Conservation (phyloP, 2,329 filamentous ascomycete genomes). For the Aspergillus sp. region DNA sequence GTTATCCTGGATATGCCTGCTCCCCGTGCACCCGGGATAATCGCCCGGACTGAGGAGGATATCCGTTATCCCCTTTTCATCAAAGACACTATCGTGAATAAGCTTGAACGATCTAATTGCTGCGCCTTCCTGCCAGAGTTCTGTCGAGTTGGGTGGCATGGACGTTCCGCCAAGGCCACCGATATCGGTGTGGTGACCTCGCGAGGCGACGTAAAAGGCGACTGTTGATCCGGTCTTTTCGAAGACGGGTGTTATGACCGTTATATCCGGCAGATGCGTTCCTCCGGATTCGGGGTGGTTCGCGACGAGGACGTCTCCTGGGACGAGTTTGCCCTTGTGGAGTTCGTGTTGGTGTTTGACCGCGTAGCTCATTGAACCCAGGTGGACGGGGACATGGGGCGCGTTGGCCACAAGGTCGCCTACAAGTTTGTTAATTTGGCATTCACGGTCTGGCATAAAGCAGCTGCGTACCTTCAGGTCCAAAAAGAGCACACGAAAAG, state of each 20-base stretch:
- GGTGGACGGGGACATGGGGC: slow-evolving; percentile 80
- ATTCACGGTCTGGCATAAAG: no score
- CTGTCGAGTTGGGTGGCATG: slow-evolving; percentile 68
- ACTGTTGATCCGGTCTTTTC: slow-evolving; percentile 65
- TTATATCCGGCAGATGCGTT: slow-evolving; percentile 83
- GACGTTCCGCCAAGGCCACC: slow-evolving; percentile 80
- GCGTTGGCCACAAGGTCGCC: slow-evolving; percentile 69
- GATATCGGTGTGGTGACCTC: slow-evolving; percentile 83
- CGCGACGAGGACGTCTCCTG: slow-evolving; percentile 79
- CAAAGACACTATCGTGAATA: slow-evolving; percentile 75
- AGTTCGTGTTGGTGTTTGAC: slow-evolving; percentile 78
- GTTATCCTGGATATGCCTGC: slow-evolving; percentile 79
- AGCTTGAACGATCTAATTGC: slow-evolving; percentile 60
- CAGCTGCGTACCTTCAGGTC: slow-evolving; percentile 57
- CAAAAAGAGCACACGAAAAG: slow-evolving; percentile 82
- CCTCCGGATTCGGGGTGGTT: slow-evolving; percentile 86
- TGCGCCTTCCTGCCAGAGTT: slow-evolving; percentile 54
- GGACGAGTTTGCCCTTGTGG: slow-evolving; percentile 77
- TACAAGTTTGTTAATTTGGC: neutral
- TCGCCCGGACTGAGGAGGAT: slow-evolving; percentile 75
- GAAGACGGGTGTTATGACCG: slow-evolving; percentile 79
- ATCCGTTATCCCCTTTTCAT: slow-evolving; percentile 75
- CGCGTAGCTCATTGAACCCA: slow-evolving; percentile 85
- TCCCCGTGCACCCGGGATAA: slow-evolving; percentile 76
- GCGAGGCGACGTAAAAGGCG: slow-evolving; percentile 79